Evolutionary conservation across 345 rosid genomes (phyloP), one percentile per base, ranked within the genome.

Genomic region (Syzygium grande): DNA sequence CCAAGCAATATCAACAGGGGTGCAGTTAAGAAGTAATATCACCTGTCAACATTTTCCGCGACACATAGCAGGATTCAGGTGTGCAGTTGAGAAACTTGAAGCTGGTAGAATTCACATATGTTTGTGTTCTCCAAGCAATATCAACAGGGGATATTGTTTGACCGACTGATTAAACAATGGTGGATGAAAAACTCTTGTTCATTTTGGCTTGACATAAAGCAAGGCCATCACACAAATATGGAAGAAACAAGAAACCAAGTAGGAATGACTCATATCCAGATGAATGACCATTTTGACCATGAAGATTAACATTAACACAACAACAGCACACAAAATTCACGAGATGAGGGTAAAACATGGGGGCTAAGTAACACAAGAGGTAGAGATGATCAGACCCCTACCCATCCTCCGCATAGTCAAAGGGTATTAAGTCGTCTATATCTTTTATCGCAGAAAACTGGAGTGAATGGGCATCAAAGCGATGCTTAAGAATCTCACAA

Each of bases 21-120:
- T n/a, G n/a, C n/a, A n/a, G n/a, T n/a, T 49, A 43, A 90, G 61
- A 89, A 85, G 85, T 38, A 34, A 73, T 73, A 73, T 73, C 22
- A 34, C 23, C 13, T 7, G 13, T 34, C 80, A 34, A 68, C 80
- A 68, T 68, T 68, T 46, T 34, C 49, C 41, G 80, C 6, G 49
- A 73, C 49, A 38, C 14, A 34, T 34, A 34, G 80, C 46, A 34
- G 80, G 80, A 73, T 73, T 73, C 80, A 19, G 49, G 80, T 17
- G 80, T 19, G 80, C 46, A 9, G 80, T 73, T 73, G 25, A 34
- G 80, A 73, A 73, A 73, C 80, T 9, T 73, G 80, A 41, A 34
- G 80, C 80, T 34, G 80, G 80, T 17, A 8, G 46, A 34, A 73
- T 38, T 34, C 46, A 11, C 49, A 38, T 73, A 73, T 19, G 46